Conservation (phyloP, 345 rosid genomes). For the Conringia planisiliqua region DNA sequence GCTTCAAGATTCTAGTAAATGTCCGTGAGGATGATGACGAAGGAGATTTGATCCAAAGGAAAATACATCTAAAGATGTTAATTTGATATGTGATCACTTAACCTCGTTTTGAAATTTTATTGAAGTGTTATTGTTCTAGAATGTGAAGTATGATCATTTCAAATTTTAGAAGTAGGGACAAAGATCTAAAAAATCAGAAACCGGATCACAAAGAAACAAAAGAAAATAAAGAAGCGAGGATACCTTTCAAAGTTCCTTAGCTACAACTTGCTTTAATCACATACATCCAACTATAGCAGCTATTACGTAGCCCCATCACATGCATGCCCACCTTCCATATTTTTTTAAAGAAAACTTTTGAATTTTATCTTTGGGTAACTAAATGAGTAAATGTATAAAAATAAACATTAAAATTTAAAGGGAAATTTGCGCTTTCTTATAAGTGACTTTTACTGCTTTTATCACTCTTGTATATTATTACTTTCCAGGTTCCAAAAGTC, state of each 20-base stretch:
- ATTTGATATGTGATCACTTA: background rate
- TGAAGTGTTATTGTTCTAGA: background rate
- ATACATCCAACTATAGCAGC: constrained; percentile 22
- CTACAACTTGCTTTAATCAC: constrained; percentile 19
- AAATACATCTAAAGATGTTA: background rate
- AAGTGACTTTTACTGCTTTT: background rate
- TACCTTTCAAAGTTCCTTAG: constrained; percentile 11
- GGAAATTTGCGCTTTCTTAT: background rate
- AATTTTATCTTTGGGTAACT: background rate
- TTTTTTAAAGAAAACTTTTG: background rate
- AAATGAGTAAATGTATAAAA: background rate
- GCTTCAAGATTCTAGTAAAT: background rate
- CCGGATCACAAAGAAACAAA: constrained; percentile 20
- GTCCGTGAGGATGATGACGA: background rate
- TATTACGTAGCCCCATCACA: constrained; percentile 14
- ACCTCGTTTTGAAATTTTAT: background rate
- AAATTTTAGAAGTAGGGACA: background rate
- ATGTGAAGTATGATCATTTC: background rate
- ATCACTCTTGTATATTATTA: background rate
- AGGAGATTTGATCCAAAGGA: background rate
- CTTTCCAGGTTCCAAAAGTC: background rate
- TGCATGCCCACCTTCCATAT: background rate
- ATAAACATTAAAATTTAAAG: background rate
- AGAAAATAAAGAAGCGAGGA: background rate
- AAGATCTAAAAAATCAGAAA: background rate